Conservation (phyloP, 2,329 filamentous ascomycete species). For the Alternaria viburni region DNA sequence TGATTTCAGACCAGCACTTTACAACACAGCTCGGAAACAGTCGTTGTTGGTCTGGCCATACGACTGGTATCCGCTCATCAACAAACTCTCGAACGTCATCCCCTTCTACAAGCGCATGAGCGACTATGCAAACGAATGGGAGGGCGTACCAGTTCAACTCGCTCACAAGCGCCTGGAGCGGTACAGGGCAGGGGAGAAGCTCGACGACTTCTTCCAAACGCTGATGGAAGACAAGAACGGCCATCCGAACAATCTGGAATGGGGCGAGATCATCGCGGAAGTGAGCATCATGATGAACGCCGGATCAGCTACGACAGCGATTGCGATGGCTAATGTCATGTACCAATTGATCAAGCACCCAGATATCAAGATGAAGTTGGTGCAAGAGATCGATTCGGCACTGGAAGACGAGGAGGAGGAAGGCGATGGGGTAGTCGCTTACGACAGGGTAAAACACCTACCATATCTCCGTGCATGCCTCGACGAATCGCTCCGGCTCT, state of each 20-base stretch:
- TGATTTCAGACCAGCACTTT: slow-evolving; percentile 56
- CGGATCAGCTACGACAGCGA: slow-evolving; percentile 60
- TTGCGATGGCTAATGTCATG: slow-evolving; percentile 61
- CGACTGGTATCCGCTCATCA: slow-evolving; percentile 57
- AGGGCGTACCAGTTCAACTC: slow-evolving; percentile 58
- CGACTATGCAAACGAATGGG: slow-evolving; percentile 52
- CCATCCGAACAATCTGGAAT: slow-evolving; percentile 57
- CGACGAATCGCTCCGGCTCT: slow-evolving; percentile 54
- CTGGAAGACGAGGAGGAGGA: slow-evolving; percentile 36
- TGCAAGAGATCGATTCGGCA: slow-evolving; percentile 36
- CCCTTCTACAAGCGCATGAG: slow-evolving; percentile 53
- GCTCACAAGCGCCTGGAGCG: slow-evolving; percentile 53
- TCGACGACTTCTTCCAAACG: slow-evolving; percentile 65
- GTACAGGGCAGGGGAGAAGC: slow-evolving; percentile 60
- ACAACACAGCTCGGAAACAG: slow-evolving; percentile 59
- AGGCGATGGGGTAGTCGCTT: slow-evolving; percentile 31
- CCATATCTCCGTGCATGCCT: slow-evolving; percentile 51
- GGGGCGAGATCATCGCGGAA: slow-evolving; percentile 65
- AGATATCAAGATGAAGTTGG: slow-evolving; percentile 26
- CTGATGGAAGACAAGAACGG: slow-evolving; percentile 61
- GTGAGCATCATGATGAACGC: slow-evolving; percentile 60
- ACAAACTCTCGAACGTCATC: slow-evolving; percentile 56
- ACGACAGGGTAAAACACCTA: slow-evolving; percentile 41
- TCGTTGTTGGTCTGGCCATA: slow-evolving; percentile 60
- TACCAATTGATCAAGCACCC: slow-evolving; percentile 61